These are phyloP conservation scores for Rosa multiflora DNA, from an alignment of 306 rosid species.

Conservation along the genomic window DNA sequence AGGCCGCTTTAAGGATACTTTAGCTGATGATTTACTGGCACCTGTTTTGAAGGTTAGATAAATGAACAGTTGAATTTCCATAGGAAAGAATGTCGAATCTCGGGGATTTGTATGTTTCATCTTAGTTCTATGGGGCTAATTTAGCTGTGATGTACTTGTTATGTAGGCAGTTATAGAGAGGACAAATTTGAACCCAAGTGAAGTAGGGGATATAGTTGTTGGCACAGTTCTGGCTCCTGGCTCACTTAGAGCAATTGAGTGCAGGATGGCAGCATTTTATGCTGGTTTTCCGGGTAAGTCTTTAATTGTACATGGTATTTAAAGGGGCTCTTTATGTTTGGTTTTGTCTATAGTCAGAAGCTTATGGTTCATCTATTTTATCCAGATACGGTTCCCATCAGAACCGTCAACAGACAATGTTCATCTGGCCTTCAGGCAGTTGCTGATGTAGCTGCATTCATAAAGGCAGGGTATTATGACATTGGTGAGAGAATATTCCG, in stretches of 20 bases:
- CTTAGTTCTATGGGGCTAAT: not conserved
- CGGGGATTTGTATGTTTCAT: not conserved
- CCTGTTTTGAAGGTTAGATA: slow-evolving; percentile 73
- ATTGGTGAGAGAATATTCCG: slow-evolving; percentile 52
- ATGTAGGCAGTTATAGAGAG: slow-evolving; percentile 74
- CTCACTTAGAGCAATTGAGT: slow-evolving; percentile 78
- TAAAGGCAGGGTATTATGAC: slow-evolving; percentile 83
- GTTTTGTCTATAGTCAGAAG: slow-evolving; percentile 6
- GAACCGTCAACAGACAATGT: slow-evolving; percentile 93
- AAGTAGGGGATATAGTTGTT: slow-evolving; percentile 86
- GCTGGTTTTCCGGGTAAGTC: slow-evolving; percentile 87
- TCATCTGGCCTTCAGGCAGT: slow-evolving; percentile 97
- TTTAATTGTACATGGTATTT: not conserved
- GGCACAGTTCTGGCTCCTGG: slow-evolving; percentile 93
- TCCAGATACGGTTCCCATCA: slow-evolving; percentile 74
- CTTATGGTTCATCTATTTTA: slow-evolving; percentile 16
- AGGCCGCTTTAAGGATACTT: slow-evolving; percentile 89
- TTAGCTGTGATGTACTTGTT: not conserved
- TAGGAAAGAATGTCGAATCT: not conserved
- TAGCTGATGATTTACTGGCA: slow-evolving; percentile 83
- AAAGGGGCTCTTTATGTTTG: not conserved
- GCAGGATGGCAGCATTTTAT: slow-evolving; percentile 91
- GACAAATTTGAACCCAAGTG: slow-evolving; percentile 74
- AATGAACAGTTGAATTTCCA: not conserved
- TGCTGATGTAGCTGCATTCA: slow-evolving; percentile 90